Percentiles rank a stretch among this genome's conserved stretches.
phyloP scores from a whole-genome alignment of 176 grass and related monocot genomes.

The Lolium multiflorum region DNA sequence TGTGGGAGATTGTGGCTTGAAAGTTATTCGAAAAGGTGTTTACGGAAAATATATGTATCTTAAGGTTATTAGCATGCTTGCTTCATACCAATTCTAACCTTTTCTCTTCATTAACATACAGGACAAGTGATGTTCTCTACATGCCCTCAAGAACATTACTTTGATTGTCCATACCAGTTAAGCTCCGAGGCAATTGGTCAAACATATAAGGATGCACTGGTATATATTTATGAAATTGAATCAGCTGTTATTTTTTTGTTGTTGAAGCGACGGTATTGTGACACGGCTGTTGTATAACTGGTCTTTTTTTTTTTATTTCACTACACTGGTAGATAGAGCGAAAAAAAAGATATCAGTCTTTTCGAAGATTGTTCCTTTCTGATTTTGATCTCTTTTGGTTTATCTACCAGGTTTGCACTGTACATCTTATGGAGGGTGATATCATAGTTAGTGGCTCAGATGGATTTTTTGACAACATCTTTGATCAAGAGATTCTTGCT shows the following conservation, averaged over 20 bases:
- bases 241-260: background rate
- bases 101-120: slow-evolving; percentile 41
- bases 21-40: slow-evolving; percentile 84
- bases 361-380: slow-evolving; percentile 36
- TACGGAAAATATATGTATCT: background rate
- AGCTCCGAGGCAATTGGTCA: slow-evolving; percentile 79
- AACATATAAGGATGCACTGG: slow-evolving; percentile 87
- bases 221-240: slow-evolving; percentile 31
- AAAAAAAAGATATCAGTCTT: slow-evolving; percentile 33
- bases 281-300: background rate
- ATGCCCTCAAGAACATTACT: slow-evolving; percentile 93
- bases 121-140: slow-evolving; percentile 85
- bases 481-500: slow-evolving; percentile 84
- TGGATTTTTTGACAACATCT: slow-evolving; percentile 94
- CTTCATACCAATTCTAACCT: background rate
- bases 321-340: background rate
- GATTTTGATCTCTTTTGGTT: slow-evolving; percentile 28
- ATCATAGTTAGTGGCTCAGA: slow-evolving; percentile 87
- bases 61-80: slow-evolving; percentile 12
- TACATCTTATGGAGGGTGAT: slow-evolving; percentile 87
- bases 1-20: slow-evolving; percentile 88
- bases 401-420: slow-evolving; percentile 64
- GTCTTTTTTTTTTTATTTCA: background rate
- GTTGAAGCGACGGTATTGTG: background rate
- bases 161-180: slow-evolving; percentile 95